Conservation (phyloP, 768 basidiomycete species). For the Hygrocybe coccinea region DNA sequence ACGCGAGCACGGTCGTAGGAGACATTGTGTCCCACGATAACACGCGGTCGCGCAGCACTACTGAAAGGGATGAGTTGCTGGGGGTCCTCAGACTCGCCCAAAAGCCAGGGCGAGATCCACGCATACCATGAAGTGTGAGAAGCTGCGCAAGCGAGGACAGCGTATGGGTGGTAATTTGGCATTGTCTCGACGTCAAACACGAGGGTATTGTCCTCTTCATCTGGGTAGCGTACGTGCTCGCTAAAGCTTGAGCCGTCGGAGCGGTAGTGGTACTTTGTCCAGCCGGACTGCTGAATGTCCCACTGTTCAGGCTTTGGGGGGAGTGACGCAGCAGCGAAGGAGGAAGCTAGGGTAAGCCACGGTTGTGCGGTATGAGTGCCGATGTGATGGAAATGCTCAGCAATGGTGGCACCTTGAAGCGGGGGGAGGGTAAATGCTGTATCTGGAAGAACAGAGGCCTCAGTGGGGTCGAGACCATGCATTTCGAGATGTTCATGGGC, state of each 20-base stretch:
- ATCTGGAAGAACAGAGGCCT: conserved; percentile 77
- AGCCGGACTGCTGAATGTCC: conserved; percentile 55
- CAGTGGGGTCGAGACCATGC: conserved; percentile 76
- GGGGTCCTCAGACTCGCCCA: conserved; percentile 49
- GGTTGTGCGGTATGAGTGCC: conserved; percentile 68
- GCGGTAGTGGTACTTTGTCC: conserved; percentile 78
- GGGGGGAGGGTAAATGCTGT: conserved; percentile 76
- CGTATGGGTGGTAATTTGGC: conserved; percentile 72
- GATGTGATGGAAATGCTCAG: conserved; percentile 85
- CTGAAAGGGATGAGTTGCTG: conserved; percentile 78
- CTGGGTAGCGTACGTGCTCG: conserved; percentile 65
- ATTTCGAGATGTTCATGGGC: conserved; percentile 73
- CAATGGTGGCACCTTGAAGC: conserved; percentile 73
- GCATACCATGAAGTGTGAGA: conserved; percentile 86
- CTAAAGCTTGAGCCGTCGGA: conserved; percentile 73
- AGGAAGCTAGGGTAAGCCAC: conserved; percentile 52
- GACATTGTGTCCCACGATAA: conserved; percentile 92
- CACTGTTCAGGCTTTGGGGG: conserved; percentile 25
- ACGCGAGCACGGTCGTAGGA: conserved; percentile 88
- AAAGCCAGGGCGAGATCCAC: conserved; percentile 94
- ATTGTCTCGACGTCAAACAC: conserved; percentile 94
- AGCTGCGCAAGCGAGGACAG: conserved; percentile 86
- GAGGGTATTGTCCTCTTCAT: conserved; percentile 68
- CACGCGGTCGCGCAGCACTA: conserved; percentile 42
- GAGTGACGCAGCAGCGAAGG: conserved; percentile 7